These are phyloP conservation scores for Globisporangium cylindrosporum DNA, from an alignment of 352 stramenopile species.

Conservation along the genomic window DNA sequence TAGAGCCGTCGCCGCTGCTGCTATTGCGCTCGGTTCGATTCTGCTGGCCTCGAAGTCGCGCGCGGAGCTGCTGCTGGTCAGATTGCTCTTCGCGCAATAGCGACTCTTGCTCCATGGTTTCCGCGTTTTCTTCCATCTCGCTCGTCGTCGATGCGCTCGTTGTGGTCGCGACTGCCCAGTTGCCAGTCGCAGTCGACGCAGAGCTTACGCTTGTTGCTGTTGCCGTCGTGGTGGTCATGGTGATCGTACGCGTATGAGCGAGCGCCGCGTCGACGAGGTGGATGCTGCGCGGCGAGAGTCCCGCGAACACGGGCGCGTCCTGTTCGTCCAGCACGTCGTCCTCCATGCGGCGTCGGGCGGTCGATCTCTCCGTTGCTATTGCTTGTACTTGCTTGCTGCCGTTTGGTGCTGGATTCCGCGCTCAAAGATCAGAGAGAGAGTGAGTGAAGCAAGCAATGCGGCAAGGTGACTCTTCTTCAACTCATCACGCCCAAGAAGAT, in stretches of 20 bases:
- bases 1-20: slow-evolving; percentile 10
- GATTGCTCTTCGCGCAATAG: slow-evolving; percentile 8
- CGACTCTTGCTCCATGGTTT: slow-evolving; percentile 11
- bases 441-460: neutral
- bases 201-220: neutral
- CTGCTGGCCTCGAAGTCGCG: slow-evolving; percentile 4
- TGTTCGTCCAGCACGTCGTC: slow-evolving; percentile 15
- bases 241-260: slow-evolving; percentile 4
- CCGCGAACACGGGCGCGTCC: slow-evolving; percentile 15
- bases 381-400: neutral
- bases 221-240: slow-evolving; percentile 1
- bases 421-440: neutral
- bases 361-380: neutral
- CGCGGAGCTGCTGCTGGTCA: neutral
- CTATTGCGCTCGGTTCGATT: slow-evolving; percentile 15
- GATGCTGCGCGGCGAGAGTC: slow-evolving; percentile 19
- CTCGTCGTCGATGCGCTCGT: slow-evolving; percentile 7
- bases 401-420: neutral
- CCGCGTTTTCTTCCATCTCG: slow-evolving; percentile 4
- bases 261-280: slow-evolving; percentile 13
- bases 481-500: neutral
- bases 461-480: neutral
- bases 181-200: neutral
- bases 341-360: neutral
- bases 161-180: slow-evolving; percentile 1